Base-by-base conservation (phyloP, 371 early-diverging fungal genomes). In the Mortierella sp. region DNA sequence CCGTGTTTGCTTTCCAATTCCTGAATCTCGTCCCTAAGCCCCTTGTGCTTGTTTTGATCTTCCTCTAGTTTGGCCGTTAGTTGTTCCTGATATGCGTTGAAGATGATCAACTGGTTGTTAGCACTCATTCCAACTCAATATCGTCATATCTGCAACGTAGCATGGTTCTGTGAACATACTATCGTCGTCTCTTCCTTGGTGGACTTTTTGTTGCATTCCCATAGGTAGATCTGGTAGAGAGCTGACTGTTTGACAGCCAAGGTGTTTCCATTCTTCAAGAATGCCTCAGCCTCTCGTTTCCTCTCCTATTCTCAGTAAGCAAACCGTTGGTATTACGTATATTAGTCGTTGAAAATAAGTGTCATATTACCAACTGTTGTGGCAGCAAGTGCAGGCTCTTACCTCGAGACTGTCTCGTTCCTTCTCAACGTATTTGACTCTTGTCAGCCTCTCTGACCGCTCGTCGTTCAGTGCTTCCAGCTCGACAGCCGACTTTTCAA, bases 391-490 rank as follows among this genome's bases (percentile, higher is more conserved):
- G 9, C 41, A 41, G 12, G 10, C 37, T 27, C 60, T 58, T 61
- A 71, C 89, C 85, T 93, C 92, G 44, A 96, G 82, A 41, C 85
- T 79, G 39, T 88, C 86, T 77, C 87, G 90, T 67, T 95, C 96
- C 69, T 89, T 87, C 72, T 93, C 93, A 9, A 95, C 92, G 53
- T 93, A 90, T 67, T 92, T 94, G 44, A 96, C 91, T 34, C 95
- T 86, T 41, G 88, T 92, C 43, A 96, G 80, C 54, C 92, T 90
- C 62, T 96, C 97, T 10, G 90, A 85, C 22, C 96, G 86, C 52
- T 89, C 90, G 53, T 91, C 91, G 52, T 89, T 91, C 49, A 95
- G 59, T 14, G 81, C 79, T 40, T 98, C 96, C 2, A 98, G 78
- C 27, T 81, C 76, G 27, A 73, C 67, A 43, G 78, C 86, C 2